These are phyloP conservation scores for Trichoderma sp. DNA, from an alignment of 2,329 filamentous ascomycete genomes.

Conservation along the genomic window DNA sequence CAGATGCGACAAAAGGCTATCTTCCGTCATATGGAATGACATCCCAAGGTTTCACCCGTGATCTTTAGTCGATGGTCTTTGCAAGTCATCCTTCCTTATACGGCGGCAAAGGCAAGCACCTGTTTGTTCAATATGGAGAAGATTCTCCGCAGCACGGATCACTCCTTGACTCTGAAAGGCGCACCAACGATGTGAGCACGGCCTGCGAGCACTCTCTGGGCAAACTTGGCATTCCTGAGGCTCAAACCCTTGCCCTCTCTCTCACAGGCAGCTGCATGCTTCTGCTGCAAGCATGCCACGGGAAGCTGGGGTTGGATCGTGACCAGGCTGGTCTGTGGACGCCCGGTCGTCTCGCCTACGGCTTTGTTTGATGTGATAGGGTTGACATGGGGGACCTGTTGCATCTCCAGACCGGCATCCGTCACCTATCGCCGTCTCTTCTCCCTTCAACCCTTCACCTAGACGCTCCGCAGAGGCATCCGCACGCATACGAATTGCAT, in stretches of 20 bases:
- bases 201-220: constrained; percentile 10
- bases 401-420: constrained; percentile 4
- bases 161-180: neutral
- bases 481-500: constrained; percentile 11
- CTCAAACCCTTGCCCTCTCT: constrained; percentile 5
- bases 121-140: neutral
- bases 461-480: neutral
- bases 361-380: constrained; percentile 10
- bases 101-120: neutral
- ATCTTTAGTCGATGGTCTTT: neutral
- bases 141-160: neutral
- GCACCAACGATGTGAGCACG: neutral
- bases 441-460: neutral
- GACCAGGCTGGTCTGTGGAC: constrained; percentile 7
- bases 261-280: constrained; percentile 19
- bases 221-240: constrained; percentile 8
- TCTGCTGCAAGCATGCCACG: constrained; percentile 20
- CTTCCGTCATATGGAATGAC: constrained; percentile 3
- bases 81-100: neutral
- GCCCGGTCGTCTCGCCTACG: neutral
- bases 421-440: neutral
- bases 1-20: neutral
- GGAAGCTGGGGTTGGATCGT: constrained; percentile 18
- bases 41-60: constrained; percentile 6
- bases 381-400: neutral